A percentile compares a stretch with the other conserved stretches of the same genome.
phyloP scores from a whole-genome alignment of 768 basidiomycete genomes.

The Pulveroboletus sp. region DNA sequence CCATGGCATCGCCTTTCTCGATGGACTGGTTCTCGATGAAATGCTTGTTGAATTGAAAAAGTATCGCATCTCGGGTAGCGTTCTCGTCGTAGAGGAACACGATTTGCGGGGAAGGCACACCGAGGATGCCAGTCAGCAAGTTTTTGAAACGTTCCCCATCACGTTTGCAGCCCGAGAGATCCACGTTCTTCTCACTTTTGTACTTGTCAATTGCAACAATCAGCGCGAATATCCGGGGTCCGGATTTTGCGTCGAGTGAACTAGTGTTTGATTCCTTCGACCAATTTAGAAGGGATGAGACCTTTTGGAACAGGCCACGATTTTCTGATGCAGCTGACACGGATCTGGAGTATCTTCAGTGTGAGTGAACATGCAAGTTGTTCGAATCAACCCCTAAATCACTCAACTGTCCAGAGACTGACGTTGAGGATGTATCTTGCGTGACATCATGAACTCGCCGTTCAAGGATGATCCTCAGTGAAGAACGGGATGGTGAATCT shows the following conservation, averaged over 20 bases:
- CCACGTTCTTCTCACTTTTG: background rate
- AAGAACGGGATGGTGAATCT: background rate
- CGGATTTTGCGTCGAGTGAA: background rate
- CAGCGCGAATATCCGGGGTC: conserved; percentile 18
- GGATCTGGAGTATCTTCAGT: conserved; percentile 1
- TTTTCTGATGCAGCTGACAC: background rate
- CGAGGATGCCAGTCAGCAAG: conserved; percentile 10
- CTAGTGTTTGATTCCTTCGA: background rate
- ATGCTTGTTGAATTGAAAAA: conserved; percentile 6
- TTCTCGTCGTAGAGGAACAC: conserved; percentile 14
- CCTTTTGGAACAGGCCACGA: background rate
- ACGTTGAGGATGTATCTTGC: background rate
- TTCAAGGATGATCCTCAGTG: background rate
- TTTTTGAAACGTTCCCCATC: conserved; percentile 15
- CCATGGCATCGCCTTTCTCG: conserved; percentile 12
- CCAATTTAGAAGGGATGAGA: background rate
- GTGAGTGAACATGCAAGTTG: conserved; percentile 1
- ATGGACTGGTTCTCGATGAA: conserved; percentile 9
- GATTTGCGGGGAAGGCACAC: conserved; percentile 11
- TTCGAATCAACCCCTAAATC: background rate
- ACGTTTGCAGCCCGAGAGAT: conserved; percentile 18
- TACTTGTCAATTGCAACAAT: conserved; percentile 18
- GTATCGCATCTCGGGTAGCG: conserved; percentile 12
- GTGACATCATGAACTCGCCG: background rate
- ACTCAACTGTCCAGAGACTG: conserved; percentile 7